Percentiles rank a stretch among this genome's conserved stretches.
phyloP scores from a whole-genome alignment of 2,329 filamentous ascomycete genomes.

The Phyllosticta ampelicida region DNA sequence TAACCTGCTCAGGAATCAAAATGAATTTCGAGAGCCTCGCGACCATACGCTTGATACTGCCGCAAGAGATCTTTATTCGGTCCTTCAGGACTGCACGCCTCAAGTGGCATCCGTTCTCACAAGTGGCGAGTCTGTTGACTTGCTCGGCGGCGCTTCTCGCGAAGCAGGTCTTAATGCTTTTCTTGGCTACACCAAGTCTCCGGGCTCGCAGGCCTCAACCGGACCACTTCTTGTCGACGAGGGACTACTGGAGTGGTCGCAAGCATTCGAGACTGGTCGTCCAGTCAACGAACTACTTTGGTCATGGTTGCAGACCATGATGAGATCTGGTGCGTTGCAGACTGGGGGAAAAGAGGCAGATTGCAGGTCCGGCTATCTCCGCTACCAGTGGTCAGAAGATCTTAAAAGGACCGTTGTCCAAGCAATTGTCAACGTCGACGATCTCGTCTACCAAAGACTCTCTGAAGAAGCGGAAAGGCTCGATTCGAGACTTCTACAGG shows the following conservation, averaged over 20 bases:
- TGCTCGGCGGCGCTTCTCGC: constrained; percentile 37
- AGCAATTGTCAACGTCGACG: constrained; percentile 44
- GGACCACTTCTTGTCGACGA: constrained; percentile 29
- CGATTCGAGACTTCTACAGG: constrained; percentile 19
- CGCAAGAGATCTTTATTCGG: constrained; percentile 32
- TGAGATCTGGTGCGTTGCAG: constrained; percentile 31
- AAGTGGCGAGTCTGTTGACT: constrained; percentile 39
- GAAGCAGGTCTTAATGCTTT: constrained; percentile 45
- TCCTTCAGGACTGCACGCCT: constrained; percentile 25
- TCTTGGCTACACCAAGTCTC: constrained; percentile 44
- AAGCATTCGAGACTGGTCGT: background rate
- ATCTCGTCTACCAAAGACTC: constrained; percentile 38
- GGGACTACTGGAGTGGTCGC: constrained; percentile 28
- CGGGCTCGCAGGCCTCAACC: constrained; percentile 28
- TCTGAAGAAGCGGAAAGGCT: constrained; percentile 23
- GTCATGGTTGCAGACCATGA: constrained; percentile 42
- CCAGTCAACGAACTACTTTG: constrained; percentile 41
- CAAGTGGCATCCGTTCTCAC: constrained; percentile 38
- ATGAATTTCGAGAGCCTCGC: background rate
- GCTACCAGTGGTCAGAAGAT: constrained; percentile 43
- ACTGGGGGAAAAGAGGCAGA: constrained; percentile 10
- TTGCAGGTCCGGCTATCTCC: constrained; percentile 39
- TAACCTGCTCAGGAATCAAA: constrained; percentile 17
- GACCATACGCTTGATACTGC: constrained; percentile 17
- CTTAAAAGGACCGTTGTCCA: constrained; percentile 46